Evolutionary conservation across 768 basidiomycete genomes (phyloP), one percentile per base, ranked within the genome.

Genomic region (Coprinopsis marcescibilis): DNA sequence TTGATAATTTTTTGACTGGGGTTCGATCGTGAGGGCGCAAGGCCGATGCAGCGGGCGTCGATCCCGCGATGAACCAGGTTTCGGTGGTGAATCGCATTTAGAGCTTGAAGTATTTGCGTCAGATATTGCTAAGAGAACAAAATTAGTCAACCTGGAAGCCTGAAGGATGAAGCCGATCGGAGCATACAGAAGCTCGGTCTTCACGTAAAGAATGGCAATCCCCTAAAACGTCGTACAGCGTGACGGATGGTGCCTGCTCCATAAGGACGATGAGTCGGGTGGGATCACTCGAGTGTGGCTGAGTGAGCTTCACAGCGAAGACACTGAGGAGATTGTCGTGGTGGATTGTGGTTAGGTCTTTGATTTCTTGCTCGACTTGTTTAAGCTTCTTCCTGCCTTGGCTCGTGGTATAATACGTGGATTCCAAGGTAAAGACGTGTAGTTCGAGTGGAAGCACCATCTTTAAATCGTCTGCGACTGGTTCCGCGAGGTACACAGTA

Each of bases 111-210:
- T 29, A 89, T 80, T 59, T 92, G 89, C 0, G 67, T 68, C 1
- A 89, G 68, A 55, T 89, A 91, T 48, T 87, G 88, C 85, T 89
- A 49, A n/a, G n/a, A n/a, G n/a, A n/a, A n/a, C n/a, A n/a, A n/a
- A n/a, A n/a, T n/a, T n/a, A n/a, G n/a, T n/a, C n/a, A n/a, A n/a
- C n/a, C n/a, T n/a, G n/a, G n/a, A n/a, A n/a, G n/a, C 21, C 30
- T 23, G 20, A n/a, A 32, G 44, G 38, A 17, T 12, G 43, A 51
- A 20, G 11, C 39, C 43, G 23, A 52, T 71, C 46, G 25, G 14
- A 44, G 58, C 78, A 43, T 53, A 89, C 87, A 32, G 75, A 72
- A 14, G 83, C 83, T 20, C 85, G 72, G 29, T 82, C 81, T 58
- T 87, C 80, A 39, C 80, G 75, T n/a, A 93, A 64, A n/a, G 68